phyloP scores from a whole-genome alignment of 2,329 filamentous ascomycete genomes.

The Cladosporium oxysporum region DNA sequence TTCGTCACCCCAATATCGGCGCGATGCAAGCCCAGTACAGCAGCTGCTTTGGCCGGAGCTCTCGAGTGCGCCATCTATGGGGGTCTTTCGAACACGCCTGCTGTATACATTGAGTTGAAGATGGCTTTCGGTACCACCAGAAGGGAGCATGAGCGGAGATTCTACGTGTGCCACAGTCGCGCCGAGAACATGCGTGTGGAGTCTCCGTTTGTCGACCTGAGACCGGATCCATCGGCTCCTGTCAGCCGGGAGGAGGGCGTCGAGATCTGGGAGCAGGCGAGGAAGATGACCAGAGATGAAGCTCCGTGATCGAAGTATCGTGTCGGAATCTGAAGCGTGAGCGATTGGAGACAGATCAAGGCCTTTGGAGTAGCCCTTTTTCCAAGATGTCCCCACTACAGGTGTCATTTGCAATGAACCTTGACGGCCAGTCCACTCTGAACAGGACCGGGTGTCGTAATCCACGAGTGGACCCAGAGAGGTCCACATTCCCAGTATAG shows the following conservation, averaged over 20 bases:
- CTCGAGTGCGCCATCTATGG: background rate
- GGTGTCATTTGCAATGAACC: background rate
- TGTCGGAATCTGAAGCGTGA: too few species aligned
- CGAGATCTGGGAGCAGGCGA: background rate
- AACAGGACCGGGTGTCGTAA: background rate
- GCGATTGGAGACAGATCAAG: background rate
- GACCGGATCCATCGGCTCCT: background rate
- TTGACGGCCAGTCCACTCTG: background rate
- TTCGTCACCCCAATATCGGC: background rate
- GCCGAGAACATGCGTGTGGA: background rate
- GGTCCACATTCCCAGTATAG: background rate
- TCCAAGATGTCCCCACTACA: background rate
- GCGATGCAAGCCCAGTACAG: background rate
- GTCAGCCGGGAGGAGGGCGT: background rate
- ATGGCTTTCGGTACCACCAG: too few species aligned
- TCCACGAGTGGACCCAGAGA: background rate
- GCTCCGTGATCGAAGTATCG: background rate
- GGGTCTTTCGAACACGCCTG: background rate
- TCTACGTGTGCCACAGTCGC: background rate
- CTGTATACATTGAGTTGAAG: background rate
- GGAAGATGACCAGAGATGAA: background rate
- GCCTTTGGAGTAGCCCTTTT: background rate
- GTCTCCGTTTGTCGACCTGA: background rate
- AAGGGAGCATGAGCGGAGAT: background rate
- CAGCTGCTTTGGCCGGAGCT: background rate